Conservation (phyloP, 176 grass and related monocot genomes). For the Aegilops speltoides region DNA sequence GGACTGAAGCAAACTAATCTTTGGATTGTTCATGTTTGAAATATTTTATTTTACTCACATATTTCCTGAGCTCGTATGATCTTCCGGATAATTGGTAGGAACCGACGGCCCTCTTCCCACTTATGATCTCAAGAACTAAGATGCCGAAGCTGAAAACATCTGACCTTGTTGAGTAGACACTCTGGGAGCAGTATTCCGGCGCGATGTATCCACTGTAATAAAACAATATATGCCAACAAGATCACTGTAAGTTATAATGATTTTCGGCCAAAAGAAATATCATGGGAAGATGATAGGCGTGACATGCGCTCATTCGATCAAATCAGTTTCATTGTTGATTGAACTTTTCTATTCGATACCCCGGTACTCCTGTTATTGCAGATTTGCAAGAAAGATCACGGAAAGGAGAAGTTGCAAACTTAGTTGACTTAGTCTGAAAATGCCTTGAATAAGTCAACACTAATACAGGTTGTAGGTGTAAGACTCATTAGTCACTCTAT, state of each 20-base stretch:
- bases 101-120: conserved; percentile 9
- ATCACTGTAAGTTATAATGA: no score
- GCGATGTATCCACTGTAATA: conserved; percentile 51
- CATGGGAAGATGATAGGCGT: neutral
- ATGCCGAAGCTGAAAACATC: conserved; percentile 55
- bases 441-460: neutral
- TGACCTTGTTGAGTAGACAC: conserved; percentile 38
- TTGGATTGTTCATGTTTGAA: neutral
- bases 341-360: neutral
- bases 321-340: neutral
- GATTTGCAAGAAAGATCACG: neutral
- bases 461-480: neutral
- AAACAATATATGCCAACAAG: neutral
- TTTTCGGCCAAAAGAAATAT: neutral
- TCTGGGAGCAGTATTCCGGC: conserved; percentile 43
- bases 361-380: neutral
- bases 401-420: neutral
- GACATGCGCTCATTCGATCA: neutral
- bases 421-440: neutral
- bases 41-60: neutral
- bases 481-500: neutral
- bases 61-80: conserved; percentile 29
- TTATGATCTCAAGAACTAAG: conserved; percentile 49
- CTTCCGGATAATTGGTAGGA: conserved; percentile 17
- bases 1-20: neutral